Base-by-base conservation (phyloP, 2,329 filamentous ascomycete species). In the Sporothrix dimorphospora region DNA sequence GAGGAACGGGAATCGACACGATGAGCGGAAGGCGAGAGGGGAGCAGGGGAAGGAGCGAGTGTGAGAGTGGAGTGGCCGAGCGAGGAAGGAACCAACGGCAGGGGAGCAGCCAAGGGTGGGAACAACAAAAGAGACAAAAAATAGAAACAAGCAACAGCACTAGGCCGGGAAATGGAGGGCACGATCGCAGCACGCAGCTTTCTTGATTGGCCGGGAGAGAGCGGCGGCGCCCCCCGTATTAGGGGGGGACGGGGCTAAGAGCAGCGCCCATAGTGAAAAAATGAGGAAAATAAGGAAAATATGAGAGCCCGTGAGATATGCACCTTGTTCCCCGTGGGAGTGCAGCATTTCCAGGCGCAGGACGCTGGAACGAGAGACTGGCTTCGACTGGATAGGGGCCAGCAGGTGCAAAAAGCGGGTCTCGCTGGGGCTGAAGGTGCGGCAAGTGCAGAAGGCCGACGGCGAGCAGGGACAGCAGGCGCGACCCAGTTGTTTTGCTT, bases 151-250 rank as follows among this genome's bases (percentile, higher is more conserved):
- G 65, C 61, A 34, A 8, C 42, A 57, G 51, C 49, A 47, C 63
- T 68, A 42, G 55, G n/a, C 57, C 27, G 19, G 45, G 65, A 68
- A 53, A 68, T 45, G 27, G 67, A 45, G 21, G 47, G 66, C 30
- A 55, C 27, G 69, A 59, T 53, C 42, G 57, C 57, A 63, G 42
- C 40, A 61, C 19, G 55, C 55, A 51, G 55, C 57, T 51, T 49
- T 42, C 55, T 70, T 70, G 69, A 70, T 70, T 70, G 69, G 69
- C 69, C 55, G n/a, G 55, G 38, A 51, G 55, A 45, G 69, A 27
- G 42, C 27, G 49, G 16, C 51, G 24, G 40, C 45, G 55, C 30
- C n/a, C 42, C 47, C 68, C 68, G 42, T 70, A 59, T 69, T 69
- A 55, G 40, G 67, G 67, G 67, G 30, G 21, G 11, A 21, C n/a